Conservation (phyloP, 2,329 filamentous ascomycete species). For the Chaetomiaceae sp. region DNA sequence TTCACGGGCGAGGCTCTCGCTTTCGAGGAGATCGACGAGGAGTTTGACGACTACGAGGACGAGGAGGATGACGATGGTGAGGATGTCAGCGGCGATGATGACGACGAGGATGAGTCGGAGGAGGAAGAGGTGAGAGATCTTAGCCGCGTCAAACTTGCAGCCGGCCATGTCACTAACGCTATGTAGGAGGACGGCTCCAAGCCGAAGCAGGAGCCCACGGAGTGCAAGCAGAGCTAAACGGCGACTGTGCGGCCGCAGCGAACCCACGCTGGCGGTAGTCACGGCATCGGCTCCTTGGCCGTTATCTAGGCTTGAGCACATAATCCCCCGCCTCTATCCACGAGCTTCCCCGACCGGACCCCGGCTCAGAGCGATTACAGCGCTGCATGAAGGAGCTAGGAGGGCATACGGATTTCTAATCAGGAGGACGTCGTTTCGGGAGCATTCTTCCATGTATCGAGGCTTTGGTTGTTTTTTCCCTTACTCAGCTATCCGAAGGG, state of each 20-base stretch:
- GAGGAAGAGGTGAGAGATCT: slow-evolving; percentile 71
- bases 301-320: slow-evolving; percentile 7
- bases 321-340: slow-evolving; percentile 9
- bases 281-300: slow-evolving; percentile 11
- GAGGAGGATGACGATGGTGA: slow-evolving; percentile 96
- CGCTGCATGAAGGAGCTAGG: slow-evolving; percentile 10
- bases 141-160: slow-evolving; percentile 5
- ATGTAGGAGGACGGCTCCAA: slow-evolving; percentile 75
- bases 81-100: slow-evolving; percentile 71
- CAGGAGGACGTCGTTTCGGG: slow-evolving; percentile 14
- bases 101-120: slow-evolving; percentile 68
- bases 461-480: slow-evolving; percentile 20
- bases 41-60: slow-evolving; percentile 90
- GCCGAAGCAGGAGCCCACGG: slow-evolving; percentile 88
- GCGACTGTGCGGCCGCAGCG: slow-evolving; percentile 1
- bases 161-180: slow-evolving; percentile 7
- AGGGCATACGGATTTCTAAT: slow-evolving; percentile 18
- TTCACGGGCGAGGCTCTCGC: slow-evolving; percentile 97
- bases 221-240: slow-evolving; percentile 89
- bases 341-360: slow-evolving; percentile 7
- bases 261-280: too few species aligned
- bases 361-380: slow-evolving; percentile 9
- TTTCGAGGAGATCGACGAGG: slow-evolving; percentile 83
- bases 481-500: slow-evolving; percentile 12
- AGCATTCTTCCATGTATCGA: slow-evolving; percentile 12